Conservation (phyloP, 345 rosid genomes). For the Pseudoturritis turrita region DNA sequence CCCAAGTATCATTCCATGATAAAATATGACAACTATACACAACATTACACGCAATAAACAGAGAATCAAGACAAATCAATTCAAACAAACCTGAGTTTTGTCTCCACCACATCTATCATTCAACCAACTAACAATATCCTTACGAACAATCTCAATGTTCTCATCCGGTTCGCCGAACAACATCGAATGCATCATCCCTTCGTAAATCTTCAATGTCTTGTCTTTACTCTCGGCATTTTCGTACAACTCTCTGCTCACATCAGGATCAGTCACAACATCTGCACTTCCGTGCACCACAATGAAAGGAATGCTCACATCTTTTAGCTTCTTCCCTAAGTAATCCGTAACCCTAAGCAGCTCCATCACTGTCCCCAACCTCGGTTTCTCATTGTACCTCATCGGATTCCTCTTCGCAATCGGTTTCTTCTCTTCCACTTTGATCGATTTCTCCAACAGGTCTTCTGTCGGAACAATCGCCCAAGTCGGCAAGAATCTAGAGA, state of each 20-base stretch:
- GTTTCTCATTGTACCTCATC: slow-evolving; percentile 62
- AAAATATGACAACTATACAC: slow-evolving; percentile 6
- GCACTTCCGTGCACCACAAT: slow-evolving; percentile 68
- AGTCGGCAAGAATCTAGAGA: slow-evolving; percentile 71
- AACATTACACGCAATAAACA: slow-evolving; percentile 8
- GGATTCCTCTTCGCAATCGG: slow-evolving; percentile 57
- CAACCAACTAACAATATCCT: slow-evolving; percentile 64
- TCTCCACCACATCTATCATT: slow-evolving; percentile 45
- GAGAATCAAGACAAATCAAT: neutral
- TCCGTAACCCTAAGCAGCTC: slow-evolving; percentile 74
- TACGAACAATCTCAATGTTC: slow-evolving; percentile 56
- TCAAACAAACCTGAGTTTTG: neutral
- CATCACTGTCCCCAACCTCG: slow-evolving; percentile 72
- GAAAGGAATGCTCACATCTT: slow-evolving; percentile 57
- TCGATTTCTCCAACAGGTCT: slow-evolving; percentile 52
- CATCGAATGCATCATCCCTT: slow-evolving; percentile 89
- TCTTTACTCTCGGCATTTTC: slow-evolving; percentile 49
- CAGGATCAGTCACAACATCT: slow-evolving; percentile 77
- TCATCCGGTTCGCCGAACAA: slow-evolving; percentile 85
- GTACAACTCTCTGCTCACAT: slow-evolving; percentile 57
- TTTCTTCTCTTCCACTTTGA: slow-evolving; percentile 63
- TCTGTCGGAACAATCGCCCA: slow-evolving; percentile 69
- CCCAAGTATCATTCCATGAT: neutral
- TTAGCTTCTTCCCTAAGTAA: slow-evolving; percentile 39
- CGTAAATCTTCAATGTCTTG: slow-evolving; percentile 60